Percentiles rank a stretch among this genome's conserved stretches.
phyloP scores from a whole-genome alignment of 169 alveolate species.

The Babesia caballi region DNA sequence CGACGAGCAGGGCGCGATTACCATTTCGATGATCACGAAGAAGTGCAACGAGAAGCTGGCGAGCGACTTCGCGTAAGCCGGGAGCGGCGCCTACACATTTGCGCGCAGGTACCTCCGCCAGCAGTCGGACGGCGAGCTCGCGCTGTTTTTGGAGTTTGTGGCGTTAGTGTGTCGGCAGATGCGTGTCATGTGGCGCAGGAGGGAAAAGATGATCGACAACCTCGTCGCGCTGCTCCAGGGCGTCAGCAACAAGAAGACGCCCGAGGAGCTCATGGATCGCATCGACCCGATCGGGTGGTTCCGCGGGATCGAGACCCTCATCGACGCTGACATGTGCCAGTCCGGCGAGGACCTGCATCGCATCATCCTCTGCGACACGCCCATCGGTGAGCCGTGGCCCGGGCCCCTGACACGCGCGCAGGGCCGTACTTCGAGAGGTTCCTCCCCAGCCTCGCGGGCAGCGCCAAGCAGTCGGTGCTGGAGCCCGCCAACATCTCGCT shows the following conservation, averaged over 20 bases:
- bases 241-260: constrained; percentile 87
- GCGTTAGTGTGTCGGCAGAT: constrained; percentile 65
- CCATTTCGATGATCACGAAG: constrained; percentile 87
- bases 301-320: constrained; percentile 94
- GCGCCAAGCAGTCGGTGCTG: constrained; percentile 55
- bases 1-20: constrained; percentile 91
- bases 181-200: constrained; percentile 52
- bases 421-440: constrained; percentile 71
- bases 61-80: constrained; percentile 85
- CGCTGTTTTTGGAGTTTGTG: constrained; percentile 82
- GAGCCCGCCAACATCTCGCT: constrained; percentile 81
- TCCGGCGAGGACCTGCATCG: constrained; percentile 94
- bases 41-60: constrained; percentile 94
- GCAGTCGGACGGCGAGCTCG: constrained; percentile 86
- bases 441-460: constrained; percentile 61
- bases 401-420: neutral
- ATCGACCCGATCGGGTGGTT: constrained; percentile 97
- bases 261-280: constrained; percentile 88
- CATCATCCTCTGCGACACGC: constrained; percentile 95
- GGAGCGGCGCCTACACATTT: constrained; percentile 68
- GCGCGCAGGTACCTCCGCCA: constrained; percentile 78
- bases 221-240: constrained; percentile 97
- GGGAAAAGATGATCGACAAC: constrained; percentile 97
- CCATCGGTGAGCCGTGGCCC: constrained; percentile 85
- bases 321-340: constrained; percentile 90